Base-by-base conservation (phyloP, 148 eudicot species). In the Talinum fruticosum region DNA sequence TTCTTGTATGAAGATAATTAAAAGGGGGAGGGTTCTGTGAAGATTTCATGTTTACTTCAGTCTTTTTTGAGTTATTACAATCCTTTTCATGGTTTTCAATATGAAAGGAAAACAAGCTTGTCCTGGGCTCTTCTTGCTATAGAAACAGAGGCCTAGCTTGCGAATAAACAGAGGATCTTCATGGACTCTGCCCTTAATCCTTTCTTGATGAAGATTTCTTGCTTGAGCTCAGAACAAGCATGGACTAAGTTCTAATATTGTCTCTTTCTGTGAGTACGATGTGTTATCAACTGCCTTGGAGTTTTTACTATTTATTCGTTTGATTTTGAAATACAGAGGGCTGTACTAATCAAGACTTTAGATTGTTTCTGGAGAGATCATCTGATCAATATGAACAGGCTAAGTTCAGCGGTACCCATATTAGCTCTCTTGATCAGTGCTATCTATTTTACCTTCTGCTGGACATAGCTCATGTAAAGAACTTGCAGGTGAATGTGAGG, bases 311-410 rank as follows among this genome's bases (percentile, higher is more conserved):
- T 72, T 34, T 16, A 15, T 69, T 41, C 72, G 65, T 75, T 80
- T n/a, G 23, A 64, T 75, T 45, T 41, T 76, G 29, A 61, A 82
- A 77, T 86, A 73, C 86, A 96, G 99, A 93, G 93, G 76, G 89
- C 88, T 10, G 95, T 93, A 75, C 82, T 96, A 76, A 85, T 93
- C 84, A 89, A 93, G 86, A 89, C 98, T 41, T 81, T 96, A 66
- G 99, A 96, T 84, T 87, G 86, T 84, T 96, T 93, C 87, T 96
- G 99, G 99, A 91, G 90, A 83, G 97, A 96, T 86, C 99, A 96
- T 86, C 97, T 96, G 77, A 90, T 96, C 72, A 96, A 96, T 85
- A 96, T 96, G 99, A 96, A 96, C 84, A 80, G 89, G 77, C 97
- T 96, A 72, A 90, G 91, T 74, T 91, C 97, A 21, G 97, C 99